phyloP scores from a whole-genome alignment of 1,284 basidiomycete genomes.

The Phellopilus nigrolimitatus region DNA sequence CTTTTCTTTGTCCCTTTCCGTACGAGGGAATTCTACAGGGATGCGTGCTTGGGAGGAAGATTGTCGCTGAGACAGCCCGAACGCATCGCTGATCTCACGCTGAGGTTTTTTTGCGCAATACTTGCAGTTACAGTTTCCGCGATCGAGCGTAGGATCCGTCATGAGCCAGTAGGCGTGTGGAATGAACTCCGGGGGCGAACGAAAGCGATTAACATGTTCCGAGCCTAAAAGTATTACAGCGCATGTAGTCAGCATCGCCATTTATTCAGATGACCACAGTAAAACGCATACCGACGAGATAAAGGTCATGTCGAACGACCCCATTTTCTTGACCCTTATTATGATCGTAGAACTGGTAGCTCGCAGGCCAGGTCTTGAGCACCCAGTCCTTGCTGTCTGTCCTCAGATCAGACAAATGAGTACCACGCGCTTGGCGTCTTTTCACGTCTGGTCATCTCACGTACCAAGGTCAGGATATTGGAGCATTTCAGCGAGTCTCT shows the following conservation, averaged over 20 bases:
- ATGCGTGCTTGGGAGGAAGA: constrained; percentile 2
- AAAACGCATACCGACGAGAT: constrained; percentile 60
- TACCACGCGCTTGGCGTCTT: too few relatives aligned
- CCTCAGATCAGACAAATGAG: neutral
- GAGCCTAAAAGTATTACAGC: constrained; percentile 39
- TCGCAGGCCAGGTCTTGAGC: constrained; percentile 56
- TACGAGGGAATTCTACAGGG: neutral
- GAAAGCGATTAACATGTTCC: constrained; percentile 46
- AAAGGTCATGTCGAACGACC: constrained; percentile 65
- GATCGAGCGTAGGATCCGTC: constrained; percentile 44
- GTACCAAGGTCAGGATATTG: constrained; percentile 38
- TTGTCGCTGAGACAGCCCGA: constrained; percentile 37
- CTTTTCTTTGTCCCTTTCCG: neutral
- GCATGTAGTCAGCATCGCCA: constrained; percentile 16
- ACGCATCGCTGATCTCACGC: constrained; percentile 55
- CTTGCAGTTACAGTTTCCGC: constrained; percentile 64
- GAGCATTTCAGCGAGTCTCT: constrained; percentile 45
- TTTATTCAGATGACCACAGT: neutral
- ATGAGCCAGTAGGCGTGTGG: constrained; percentile 79
- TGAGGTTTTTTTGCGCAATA: constrained; percentile 72
- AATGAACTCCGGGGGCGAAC: constrained; percentile 75
- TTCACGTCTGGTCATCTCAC: constrained; percentile 18
- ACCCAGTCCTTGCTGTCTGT: constrained; percentile 54
- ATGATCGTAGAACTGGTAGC: constrained; percentile 72
- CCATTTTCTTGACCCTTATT: constrained; percentile 49